A percentile compares a stretch with the other conserved stretches of the same genome.
Evolutionary conservation across 2,329 filamentous ascomycete genomes (phyloP).

Genomic region (Fusarium kyushuense): DNA sequence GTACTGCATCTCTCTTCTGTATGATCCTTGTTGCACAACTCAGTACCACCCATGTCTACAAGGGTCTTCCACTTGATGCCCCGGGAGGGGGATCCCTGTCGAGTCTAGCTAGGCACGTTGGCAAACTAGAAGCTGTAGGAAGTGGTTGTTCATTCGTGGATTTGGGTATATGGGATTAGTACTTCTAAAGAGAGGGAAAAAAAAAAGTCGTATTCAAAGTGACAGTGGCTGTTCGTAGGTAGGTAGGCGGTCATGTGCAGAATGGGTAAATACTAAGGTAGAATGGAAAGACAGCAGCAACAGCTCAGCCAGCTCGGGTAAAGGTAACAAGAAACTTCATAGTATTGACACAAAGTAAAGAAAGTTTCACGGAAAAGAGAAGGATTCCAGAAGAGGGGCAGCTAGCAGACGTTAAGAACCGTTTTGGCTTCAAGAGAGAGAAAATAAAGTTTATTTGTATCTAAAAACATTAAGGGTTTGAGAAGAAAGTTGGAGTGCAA

Average conservation of each 20-base stretch:
- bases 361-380: neutral
- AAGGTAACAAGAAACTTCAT: neutral
- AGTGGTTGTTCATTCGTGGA: slow-evolving; percentile 20
- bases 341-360: neutral
- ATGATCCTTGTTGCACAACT: slow-evolving; percentile 23
- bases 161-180: slow-evolving; percentile 8
- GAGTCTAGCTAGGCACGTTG: slow-evolving; percentile 25
- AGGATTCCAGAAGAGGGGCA: slow-evolving; percentile 4
- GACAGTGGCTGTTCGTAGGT: slow-evolving; percentile 5
- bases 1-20: neutral
- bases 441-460: slow-evolving; percentile 21
- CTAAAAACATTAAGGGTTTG: slow-evolving; percentile 5
- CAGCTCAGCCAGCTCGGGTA: neutral
- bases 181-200: slow-evolving; percentile 1
- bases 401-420: slow-evolving; percentile 24
- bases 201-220: neutral
- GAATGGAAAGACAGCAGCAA: neutral
- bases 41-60: slow-evolving; percentile 41
- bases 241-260: neutral
- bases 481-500: neutral
- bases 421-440: slow-evolving; percentile 3
- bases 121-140: slow-evolving; percentile 16
- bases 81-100: slow-evolving; percentile 31
- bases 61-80: slow-evolving; percentile 35
- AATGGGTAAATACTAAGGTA: neutral